A percentile compares a stretch with the other conserved stretches of the same genome.
Conservation (phyloP, 345 rosid species). For the Populus euphratica region DNA sequence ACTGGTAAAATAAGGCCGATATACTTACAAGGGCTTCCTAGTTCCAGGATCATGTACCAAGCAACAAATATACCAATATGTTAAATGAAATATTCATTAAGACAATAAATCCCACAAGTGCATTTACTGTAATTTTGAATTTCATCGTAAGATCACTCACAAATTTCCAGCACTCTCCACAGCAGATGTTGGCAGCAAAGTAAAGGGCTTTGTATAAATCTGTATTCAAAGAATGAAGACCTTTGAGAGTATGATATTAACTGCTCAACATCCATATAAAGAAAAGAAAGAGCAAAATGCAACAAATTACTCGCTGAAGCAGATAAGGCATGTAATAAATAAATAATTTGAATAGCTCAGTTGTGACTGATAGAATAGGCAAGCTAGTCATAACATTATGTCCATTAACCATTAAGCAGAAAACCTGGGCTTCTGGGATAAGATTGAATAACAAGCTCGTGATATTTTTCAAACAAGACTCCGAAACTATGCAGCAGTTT, state of each 20-base stretch:
- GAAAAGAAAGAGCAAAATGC: background rate
- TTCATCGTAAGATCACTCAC: constrained; percentile 40
- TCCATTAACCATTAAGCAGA: too few species aligned
- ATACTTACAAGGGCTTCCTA: background rate
- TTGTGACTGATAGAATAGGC: background rate
- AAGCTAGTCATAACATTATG: too few species aligned
- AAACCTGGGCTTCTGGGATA: too few species aligned
- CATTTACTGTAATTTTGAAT: background rate
- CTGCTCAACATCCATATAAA: background rate
- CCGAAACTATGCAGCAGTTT: too few species aligned
- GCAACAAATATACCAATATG: background rate
- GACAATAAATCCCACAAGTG: background rate
- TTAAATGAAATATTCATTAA: background rate
- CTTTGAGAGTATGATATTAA: background rate
- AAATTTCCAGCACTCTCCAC: constrained; percentile 78
- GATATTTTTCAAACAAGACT: too few species aligned
- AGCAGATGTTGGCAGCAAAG: constrained; percentile 62
- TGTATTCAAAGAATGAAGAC: constrained; percentile 22
- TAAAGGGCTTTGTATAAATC: constrained; percentile 69
- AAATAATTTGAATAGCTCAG: background rate
- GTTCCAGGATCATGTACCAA: background rate
- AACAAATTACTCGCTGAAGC: background rate
- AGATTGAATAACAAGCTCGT: too few species aligned
- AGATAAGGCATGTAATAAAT: background rate
- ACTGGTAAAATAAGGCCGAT: too few species aligned